Evolutionary conservation across 768 basidiomycete genomes (phyloP).

Genomic region (Boletus speciosus): DNA sequence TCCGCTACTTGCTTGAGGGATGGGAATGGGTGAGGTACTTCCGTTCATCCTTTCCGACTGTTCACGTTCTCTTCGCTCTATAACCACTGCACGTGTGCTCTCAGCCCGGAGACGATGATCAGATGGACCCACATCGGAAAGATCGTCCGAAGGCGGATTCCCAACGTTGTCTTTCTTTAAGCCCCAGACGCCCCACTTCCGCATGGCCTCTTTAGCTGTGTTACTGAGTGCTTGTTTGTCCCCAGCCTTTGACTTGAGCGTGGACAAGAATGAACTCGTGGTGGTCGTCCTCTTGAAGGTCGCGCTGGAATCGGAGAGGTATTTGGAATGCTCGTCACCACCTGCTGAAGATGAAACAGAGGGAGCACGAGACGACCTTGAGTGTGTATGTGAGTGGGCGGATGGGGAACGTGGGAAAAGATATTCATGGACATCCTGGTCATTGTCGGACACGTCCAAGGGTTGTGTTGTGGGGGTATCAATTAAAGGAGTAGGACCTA

Average conservation of each 20-base stretch:
- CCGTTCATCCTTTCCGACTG: conserved; percentile 19
- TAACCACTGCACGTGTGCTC: conserved; percentile 61
- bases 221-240: conserved; percentile 87
- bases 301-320: conserved; percentile 33
- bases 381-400: conserved; percentile 35
- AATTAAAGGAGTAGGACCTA: conserved; percentile 13
- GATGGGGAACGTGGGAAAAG: conserved; percentile 42
- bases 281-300: conserved; percentile 26
- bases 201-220: conserved; percentile 84
- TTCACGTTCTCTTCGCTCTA: conserved; percentile 55
- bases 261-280: conserved; percentile 67
- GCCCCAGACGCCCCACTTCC: conserved; percentile 88
- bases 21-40: conserved; percentile 32
- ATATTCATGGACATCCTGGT: conserved; percentile 15
- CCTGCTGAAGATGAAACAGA: conserved; percentile 34
- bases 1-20: conserved; percentile 26
- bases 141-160: conserved; percentile 35
- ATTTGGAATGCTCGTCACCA: conserved; percentile 27
- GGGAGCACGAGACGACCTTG: conserved; percentile 34
- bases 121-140: conserved; percentile 40
- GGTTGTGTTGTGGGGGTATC: conserved; percentile 7
- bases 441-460: conserved; percentile 17
- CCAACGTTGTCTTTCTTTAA: conserved; percentile 51
- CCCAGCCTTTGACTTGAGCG: conserved; percentile 67
- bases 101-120: conserved; percentile 36